phyloP scores from a whole-genome alignment of 306 rosid species.

The Crotalaria pallida region DNA sequence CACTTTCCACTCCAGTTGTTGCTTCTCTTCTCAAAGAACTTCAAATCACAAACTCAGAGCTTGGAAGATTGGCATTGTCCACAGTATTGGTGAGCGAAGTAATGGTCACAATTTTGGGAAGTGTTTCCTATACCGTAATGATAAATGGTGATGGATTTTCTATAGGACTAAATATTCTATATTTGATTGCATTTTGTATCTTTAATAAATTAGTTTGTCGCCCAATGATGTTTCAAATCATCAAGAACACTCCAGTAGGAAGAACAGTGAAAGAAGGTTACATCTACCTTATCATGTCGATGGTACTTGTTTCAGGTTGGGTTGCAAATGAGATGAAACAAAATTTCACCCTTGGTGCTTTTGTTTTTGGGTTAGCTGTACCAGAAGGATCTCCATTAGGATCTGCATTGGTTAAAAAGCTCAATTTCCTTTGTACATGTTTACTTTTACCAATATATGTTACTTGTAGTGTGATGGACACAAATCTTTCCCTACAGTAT shows the following conservation, averaged over 20 bases:
- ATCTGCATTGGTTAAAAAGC: conserved; percentile 44
- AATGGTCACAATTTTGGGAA: not conserved
- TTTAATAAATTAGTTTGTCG: conserved; percentile 12
- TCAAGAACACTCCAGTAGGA: conserved; percentile 48
- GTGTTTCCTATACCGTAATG: not conserved
- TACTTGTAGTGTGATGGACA: conserved; percentile 33
- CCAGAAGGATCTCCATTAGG: conserved; percentile 70
- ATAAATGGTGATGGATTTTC: not conserved
- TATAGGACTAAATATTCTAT: not conserved
- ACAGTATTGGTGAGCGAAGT: conserved; percentile 32
- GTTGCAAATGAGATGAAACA: conserved; percentile 14
- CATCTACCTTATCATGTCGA: conserved; percentile 9
- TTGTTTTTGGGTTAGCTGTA: conserved; percentile 52
- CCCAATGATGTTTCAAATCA: conserved; percentile 44
- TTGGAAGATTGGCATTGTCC: conserved; percentile 36
- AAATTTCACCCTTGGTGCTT: conserved; percentile 37
- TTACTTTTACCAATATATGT: conserved; percentile 57
- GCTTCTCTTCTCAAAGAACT: conserved; percentile 34
- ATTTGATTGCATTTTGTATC: not conserved
- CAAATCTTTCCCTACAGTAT: conserved; percentile 9
- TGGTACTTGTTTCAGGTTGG: conserved; percentile 26
- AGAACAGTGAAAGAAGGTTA: conserved; percentile 32
- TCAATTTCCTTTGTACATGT: conserved; percentile 28
- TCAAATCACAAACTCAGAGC: conserved; percentile 34
- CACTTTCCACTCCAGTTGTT: conserved; percentile 31